Evolutionary conservation across 495 filamentous ascomycete genomes (phyloP).

Genomic region (Aspergillus bertholletiae): DNA sequence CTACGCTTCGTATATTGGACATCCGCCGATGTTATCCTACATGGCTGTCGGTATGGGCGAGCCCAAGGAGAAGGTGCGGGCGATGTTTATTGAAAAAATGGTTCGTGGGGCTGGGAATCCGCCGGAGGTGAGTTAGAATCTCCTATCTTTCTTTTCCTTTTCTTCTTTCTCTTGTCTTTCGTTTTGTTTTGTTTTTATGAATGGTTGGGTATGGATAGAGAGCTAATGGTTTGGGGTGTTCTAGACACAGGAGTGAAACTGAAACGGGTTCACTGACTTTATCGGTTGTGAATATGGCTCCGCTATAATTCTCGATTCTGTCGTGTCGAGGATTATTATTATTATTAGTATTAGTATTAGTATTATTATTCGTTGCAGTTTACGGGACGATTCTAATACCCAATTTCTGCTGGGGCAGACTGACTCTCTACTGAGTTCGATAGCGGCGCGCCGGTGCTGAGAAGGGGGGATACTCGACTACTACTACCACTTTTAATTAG

Average conservation of each 20-base stretch:
- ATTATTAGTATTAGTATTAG: too few relatives aligned
- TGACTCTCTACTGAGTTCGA: too few relatives aligned
- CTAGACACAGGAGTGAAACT: conserved; percentile 15
- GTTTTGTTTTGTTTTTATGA: not conserved
- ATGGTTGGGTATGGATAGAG: not conserved
- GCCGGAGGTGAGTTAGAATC: conserved; percentile 55
- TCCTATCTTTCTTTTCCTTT: too few relatives aligned
- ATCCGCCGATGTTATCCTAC: conserved; percentile 84
- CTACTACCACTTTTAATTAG: too few relatives aligned
- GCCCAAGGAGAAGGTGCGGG: conserved; percentile 72
- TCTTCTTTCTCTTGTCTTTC: not conserved
- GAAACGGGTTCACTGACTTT: not conserved
- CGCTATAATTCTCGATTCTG: too few relatives aligned
- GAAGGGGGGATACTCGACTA: too few relatives aligned
- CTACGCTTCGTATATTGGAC: conserved; percentile 80
- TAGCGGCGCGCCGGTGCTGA: too few relatives aligned
- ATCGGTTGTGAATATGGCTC: too few relatives aligned
- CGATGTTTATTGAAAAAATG: conserved; percentile 86
- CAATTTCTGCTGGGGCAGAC: too few relatives aligned
- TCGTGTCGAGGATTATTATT: too few relatives aligned
- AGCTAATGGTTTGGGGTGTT: not conserved
- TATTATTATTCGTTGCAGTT: too few relatives aligned
- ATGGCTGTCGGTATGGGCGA: conserved; percentile 87
- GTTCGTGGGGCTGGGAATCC: conserved; percentile 84
- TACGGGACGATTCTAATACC: too few relatives aligned